These are phyloP conservation scores for Diplodia seriata DNA, from an alignment of 2,329 filamentous ascomycete species.

Conservation along the genomic window DNA sequence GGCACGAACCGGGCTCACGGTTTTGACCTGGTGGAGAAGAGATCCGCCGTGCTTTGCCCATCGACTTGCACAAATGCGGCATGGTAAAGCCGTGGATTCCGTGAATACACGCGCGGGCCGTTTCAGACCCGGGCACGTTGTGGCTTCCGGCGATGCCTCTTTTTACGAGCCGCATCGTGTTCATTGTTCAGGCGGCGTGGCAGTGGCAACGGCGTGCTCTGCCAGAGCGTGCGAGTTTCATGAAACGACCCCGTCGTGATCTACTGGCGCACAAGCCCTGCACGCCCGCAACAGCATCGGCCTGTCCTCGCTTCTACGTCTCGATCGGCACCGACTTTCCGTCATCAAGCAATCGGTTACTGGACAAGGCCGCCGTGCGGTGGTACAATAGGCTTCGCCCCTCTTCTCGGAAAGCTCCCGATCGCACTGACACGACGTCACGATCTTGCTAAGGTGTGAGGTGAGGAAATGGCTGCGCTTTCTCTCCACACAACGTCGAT, in stretches of 20 bases:
- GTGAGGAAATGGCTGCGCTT: not conserved
- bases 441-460: not conserved
- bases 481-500: constrained; percentile 9
- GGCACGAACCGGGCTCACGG: not conserved
- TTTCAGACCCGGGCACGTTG: not conserved
- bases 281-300: constrained; percentile 14
- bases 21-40: not conserved
- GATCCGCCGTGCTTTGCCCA: not conserved
- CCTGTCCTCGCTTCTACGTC: not conserved
- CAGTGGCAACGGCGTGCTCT: not conserved
- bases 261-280: constrained; percentile 8
- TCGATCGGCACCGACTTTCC: not conserved
- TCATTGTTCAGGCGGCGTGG: constrained; percentile 4
- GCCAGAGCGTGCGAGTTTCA: constrained; percentile 16
- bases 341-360: not conserved
- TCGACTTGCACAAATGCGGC: not conserved
- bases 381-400: not conserved
- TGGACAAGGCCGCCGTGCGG: not conserved
- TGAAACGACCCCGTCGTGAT: constrained; percentile 3
- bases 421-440: not conserved
- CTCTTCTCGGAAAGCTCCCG: constrained; percentile 3
- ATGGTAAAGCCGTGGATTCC: not conserved
- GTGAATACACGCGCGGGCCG: not conserved
- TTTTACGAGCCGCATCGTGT: not conserved
- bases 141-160: not conserved